Evolutionary conservation across 371 early-diverging fungal species (phyloP).

Genomic region (Blastocladiella emersonii): DNA sequence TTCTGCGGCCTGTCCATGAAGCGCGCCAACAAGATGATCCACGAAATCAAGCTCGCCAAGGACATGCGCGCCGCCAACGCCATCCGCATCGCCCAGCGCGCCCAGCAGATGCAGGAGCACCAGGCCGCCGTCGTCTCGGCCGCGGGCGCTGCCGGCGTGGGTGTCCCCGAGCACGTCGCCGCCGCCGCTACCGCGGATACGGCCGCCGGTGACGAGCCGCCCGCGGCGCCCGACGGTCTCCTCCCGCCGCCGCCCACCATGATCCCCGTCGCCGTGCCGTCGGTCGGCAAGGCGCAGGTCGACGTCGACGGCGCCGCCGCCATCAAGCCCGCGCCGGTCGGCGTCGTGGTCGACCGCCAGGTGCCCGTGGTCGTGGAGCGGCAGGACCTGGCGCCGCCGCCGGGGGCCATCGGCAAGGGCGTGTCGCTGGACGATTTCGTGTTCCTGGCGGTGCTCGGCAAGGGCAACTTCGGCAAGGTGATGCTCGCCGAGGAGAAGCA

Average conservation of each 20-base stretch:
- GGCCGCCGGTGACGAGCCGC: neutral
- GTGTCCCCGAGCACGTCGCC: neutral
- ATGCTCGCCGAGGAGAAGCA: constrained; percentile 84
- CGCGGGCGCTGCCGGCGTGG: no score
- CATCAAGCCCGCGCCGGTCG: neutral
- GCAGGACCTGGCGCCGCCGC: neutral
- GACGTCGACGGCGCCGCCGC: neutral
- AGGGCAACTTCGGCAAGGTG: constrained; percentile 97
- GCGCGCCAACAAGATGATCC: constrained; percentile 63
- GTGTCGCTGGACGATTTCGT: constrained; percentile 57
- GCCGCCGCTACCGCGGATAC: neutral
- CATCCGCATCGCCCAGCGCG: neutral
- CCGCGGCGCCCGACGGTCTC: no score
- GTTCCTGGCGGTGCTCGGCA: constrained; percentile 85
- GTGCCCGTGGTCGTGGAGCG: neutral
- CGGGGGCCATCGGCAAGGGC: neutral
- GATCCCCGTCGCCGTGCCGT: constrained; percentile 6
- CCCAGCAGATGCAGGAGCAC: no score
- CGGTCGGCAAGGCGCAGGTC: constrained; percentile 3
- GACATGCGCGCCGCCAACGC: constrained; percentile 8
- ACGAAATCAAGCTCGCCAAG: constrained; percentile 53
- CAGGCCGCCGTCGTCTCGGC: neutral
- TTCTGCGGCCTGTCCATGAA: constrained; percentile 83
- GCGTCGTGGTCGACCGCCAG: neutral
- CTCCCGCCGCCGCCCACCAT: neutral